Percentiles rank a stretch among this genome's conserved stretches.
Conservation (phyloP, 805 yeast genomes). For the Yamadazyma scolyti region DNA sequence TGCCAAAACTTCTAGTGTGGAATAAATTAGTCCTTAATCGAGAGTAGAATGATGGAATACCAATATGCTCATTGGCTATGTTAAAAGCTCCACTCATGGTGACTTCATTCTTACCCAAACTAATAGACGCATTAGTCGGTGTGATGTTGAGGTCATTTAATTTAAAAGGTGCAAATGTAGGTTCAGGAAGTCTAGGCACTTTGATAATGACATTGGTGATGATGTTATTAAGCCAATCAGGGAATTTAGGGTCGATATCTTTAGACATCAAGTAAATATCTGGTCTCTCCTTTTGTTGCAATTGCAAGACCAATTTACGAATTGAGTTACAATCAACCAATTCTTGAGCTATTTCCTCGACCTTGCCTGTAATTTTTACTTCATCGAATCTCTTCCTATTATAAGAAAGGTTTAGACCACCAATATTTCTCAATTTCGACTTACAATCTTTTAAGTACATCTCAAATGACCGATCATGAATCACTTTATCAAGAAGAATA, state of each 20-base stretch:
- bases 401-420: conserved; percentile 11
- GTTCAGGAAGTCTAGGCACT: conserved; percentile 1
- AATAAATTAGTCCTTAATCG: too few species aligned
- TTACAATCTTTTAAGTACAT: conserved; percentile 24
- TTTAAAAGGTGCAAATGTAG: not conserved
- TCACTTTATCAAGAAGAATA: conserved; percentile 7
- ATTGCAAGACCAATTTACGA: not conserved
- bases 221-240: conserved; percentile 11
- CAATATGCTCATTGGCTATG: too few species aligned
- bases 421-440: conserved; percentile 15
- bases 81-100: too few species aligned
- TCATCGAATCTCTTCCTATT: not conserved
- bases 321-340: not conserved
- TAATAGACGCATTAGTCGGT: too few species aligned
- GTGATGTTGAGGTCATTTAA: too few species aligned
- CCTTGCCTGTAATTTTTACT: not conserved
- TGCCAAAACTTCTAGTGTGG: too few species aligned
- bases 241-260: conserved; percentile 1
- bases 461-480: conserved; percentile 6
- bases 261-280: not conserved
- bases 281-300: not conserved
- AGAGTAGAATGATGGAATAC: too few species aligned
- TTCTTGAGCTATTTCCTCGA: not conserved
- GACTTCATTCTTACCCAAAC: too few species aligned
- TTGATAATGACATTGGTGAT: conserved; percentile 7